phyloP scores from a whole-genome alignment of 345 rosid genomes.

The Eucalyptus camaldulensis region DNA sequence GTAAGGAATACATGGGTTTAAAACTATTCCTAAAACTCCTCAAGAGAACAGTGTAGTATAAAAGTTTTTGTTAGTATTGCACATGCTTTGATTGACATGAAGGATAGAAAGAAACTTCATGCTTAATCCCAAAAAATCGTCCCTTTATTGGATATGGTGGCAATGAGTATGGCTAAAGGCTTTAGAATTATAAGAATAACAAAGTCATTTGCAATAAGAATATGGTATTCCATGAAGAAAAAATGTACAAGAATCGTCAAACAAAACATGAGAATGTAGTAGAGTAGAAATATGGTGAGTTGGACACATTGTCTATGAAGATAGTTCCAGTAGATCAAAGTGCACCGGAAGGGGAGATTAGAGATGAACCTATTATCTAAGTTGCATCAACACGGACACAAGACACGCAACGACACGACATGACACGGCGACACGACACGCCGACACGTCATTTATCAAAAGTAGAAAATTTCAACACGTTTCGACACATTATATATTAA shows the following conservation, averaged over 20 bases:
- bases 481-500: too few species aligned
- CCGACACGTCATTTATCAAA: too few species aligned
- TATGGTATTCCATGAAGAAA: too few species aligned
- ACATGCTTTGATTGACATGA: not conserved
- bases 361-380: too few species aligned
- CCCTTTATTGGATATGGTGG: too few species aligned
- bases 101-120: not conserved
- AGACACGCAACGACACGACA: too few species aligned
- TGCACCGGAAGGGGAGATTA: rapidly evolving
- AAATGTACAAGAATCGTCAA: rapidly evolving
- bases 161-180: too few species aligned
- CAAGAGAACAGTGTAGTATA: rapidly evolving
- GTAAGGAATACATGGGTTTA: not conserved
- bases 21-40: not conserved
- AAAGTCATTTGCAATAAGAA: rapidly evolving
- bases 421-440: too few species aligned
- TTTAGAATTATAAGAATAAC: too few species aligned
- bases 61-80: rapidly evolving
- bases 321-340: rapidly evolving
- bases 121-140: rapidly evolving
- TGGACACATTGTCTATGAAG: not conserved
- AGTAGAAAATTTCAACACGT: too few species aligned
- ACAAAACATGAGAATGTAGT: not conserved
- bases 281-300: not conserved
- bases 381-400: too few species aligned